Conservation (phyloP, 2,329 filamentous ascomycete species). For the Alternaria hordeiaustralica region DNA sequence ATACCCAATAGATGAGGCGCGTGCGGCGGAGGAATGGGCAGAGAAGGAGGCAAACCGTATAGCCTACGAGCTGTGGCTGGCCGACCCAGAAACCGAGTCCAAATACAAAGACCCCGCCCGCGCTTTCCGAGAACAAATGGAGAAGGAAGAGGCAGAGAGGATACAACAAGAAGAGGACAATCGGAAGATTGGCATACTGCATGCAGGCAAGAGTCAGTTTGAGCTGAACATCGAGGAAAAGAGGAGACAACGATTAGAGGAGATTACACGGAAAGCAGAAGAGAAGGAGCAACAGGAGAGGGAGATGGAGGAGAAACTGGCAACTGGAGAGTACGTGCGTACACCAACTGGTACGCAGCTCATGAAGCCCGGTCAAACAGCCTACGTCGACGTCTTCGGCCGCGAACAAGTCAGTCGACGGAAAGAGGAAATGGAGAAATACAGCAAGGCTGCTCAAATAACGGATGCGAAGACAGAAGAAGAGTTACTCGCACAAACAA, state of each 20-base stretch:
- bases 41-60: conserved; percentile 49
- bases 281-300: conserved; percentile 39
- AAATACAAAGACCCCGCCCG: conserved; percentile 48
- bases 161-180: conserved; percentile 30
- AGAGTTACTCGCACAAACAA: conserved; percentile 41
- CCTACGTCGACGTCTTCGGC: conserved; percentile 44
- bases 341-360: conserved; percentile 43
- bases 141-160: conserved; percentile 38
- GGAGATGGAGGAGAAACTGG: conserved; percentile 42
- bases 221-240: conserved; percentile 45
- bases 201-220: conserved; percentile 42
- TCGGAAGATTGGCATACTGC: conserved; percentile 43
- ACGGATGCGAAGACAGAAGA: conserved; percentile 32
- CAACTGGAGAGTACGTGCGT: conserved; percentile 41
- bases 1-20: conserved; percentile 50
- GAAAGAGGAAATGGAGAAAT: conserved; percentile 38
- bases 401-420: conserved; percentile 39
- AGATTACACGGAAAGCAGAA: conserved; percentile 37
- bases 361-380: conserved; percentile 44
- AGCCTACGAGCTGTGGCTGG: conserved; percentile 46
- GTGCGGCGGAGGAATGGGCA: conserved; percentile 49
- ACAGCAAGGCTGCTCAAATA: conserved; percentile 27
- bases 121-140: conserved; percentile 41
- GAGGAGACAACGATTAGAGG: conserved; percentile 36
- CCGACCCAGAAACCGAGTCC: conserved; percentile 47